Conservation (phyloP, 495 filamentous ascomycete genomes). For the Umbilicaria muhlenbergii region DNA sequence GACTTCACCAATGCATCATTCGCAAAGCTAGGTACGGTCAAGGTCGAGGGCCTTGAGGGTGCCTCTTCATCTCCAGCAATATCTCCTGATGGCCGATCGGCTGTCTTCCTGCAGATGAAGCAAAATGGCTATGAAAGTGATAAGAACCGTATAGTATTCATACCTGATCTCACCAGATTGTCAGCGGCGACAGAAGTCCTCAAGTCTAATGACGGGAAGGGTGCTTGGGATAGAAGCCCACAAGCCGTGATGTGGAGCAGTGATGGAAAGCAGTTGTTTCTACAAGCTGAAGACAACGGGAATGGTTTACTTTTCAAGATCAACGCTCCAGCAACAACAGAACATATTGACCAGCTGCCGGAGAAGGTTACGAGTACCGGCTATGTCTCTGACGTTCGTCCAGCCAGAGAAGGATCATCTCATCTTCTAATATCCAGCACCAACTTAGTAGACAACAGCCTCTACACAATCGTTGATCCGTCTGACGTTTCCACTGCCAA, state of each 20-base stretch:
- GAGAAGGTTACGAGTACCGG: conserved; percentile 43
- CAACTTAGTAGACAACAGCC: conserved; percentile 52
- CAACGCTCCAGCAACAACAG: conserved; percentile 31
- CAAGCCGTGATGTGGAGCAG: conserved; percentile 46
- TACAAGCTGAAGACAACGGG: conserved; percentile 51
- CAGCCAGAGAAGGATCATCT: conserved; percentile 29
- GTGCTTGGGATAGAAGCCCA: conserved; percentile 53
- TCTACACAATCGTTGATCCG: conserved; percentile 45
- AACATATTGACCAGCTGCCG: conserved; percentile 35
- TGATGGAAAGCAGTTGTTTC: conserved; percentile 46
- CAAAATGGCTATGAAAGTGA: conserved; percentile 80
- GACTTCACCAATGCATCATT: conserved; percentile 33
- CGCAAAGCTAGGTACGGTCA: conserved; percentile 22
- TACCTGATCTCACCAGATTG: conserved; percentile 40
- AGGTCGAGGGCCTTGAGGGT: conserved; percentile 36
- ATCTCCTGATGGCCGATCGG: conserved; percentile 51
- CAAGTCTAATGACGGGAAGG: conserved; percentile 42
- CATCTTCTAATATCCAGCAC: conserved; percentile 48
- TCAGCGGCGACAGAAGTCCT: conserved; percentile 45
- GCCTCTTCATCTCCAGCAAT: conserved; percentile 64
- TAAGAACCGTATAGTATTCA: conserved; percentile 60
- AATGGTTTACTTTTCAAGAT: conserved; percentile 50
- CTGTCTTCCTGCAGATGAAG: conserved; percentile 72
- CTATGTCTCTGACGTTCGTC: conserved; percentile 39
- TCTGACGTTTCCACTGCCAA: conserved; percentile 23